Percentiles rank a stretch among this genome's conserved stretches.
Evolutionary conservation across 78 protist genomes (phyloP).

Genomic region (Dictyostelium intermedium): DNA sequence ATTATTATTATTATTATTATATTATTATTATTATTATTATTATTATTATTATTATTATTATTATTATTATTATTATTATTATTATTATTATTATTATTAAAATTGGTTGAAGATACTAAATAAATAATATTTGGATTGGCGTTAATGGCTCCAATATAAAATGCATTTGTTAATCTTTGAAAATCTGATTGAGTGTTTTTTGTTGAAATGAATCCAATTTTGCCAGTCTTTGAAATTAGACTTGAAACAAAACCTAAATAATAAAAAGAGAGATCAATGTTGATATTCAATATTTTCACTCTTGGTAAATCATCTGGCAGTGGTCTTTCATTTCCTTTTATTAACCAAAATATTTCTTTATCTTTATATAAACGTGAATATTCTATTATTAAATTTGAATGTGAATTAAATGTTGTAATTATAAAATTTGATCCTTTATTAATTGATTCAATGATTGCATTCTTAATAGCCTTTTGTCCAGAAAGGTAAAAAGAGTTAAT

Average conservation of each 20-base stretch:
- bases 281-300: not conserved
- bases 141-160: constrained; percentile 14
- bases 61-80: too few relatives aligned
- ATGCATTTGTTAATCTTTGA: constrained; percentile 17
- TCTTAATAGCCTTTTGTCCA: not conserved
- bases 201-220: constrained; percentile 29
- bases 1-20: not conserved
- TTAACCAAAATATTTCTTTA: not conserved
- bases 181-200: not conserved
- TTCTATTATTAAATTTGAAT: not conserved
- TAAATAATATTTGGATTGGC: not conserved
- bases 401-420: not conserved
- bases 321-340: constrained; percentile 23
- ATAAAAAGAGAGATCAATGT: not conserved
- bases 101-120: not conserved
- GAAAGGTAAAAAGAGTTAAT: too few relatives aligned
- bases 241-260: constrained; percentile 23
- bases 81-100: not conserved
- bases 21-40: not conserved
- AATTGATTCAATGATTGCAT: not conserved
- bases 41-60: too few relatives aligned
- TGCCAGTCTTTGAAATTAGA: constrained; percentile 4
- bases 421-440: not conserved
- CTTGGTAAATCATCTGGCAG: constrained; percentile 5
- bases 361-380: not conserved